Base-by-base conservation (phyloP, 2,329 filamentous ascomycete genomes). In the Beauveria pseudobassiana region DNA sequence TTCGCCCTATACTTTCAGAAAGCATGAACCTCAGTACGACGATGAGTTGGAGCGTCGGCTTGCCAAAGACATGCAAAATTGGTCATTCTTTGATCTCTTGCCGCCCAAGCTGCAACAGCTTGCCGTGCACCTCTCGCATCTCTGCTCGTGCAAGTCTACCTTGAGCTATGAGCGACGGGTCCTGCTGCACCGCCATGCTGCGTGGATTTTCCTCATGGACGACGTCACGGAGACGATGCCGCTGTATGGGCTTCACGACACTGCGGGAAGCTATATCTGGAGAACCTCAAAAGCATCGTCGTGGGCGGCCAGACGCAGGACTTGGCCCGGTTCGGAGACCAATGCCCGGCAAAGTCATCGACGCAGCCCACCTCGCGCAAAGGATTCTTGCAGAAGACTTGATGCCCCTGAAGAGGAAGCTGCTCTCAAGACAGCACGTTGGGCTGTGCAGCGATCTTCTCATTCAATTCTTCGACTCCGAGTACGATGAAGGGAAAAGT, bases 31-130 rank as follows among this genome's bases (percentile, higher is more conserved):
- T 57, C 40, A 34, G 24, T 48, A 57, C 26, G 54, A 57, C 43
- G 20, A 28, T 5, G n/a, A 38, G n/a, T 3, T 57, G n/a, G 43
- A 57, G 14, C 7, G 16, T 9, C 40, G 10, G 28, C 54, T 57
- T 5, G 54, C 42, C 42, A 16, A 9, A 16, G 54, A 57, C 26
- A 38, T 57, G 12, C 42, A 3, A n/a, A 6, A 34, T 10, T 62
- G 52, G 40, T 2, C n/a, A 5, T 62, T 77, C 10, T 72, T 93
- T 30, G 84, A 16, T 8, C 48, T 38, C 1, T 42, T 63, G 5
- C 85, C 51, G 14, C 42, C 28, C 12, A 48, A 62, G 22, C 20
- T 56, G 8, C 4, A 14, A 1, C 59, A 56, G 45, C 52, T 62
- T 8, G 20, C 59, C 26, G 24, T 57, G 5, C 42, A 56, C 40